Conservation (phyloP, 352 stramenopile species). For the Chrysophaeum taylorii region DNA sequence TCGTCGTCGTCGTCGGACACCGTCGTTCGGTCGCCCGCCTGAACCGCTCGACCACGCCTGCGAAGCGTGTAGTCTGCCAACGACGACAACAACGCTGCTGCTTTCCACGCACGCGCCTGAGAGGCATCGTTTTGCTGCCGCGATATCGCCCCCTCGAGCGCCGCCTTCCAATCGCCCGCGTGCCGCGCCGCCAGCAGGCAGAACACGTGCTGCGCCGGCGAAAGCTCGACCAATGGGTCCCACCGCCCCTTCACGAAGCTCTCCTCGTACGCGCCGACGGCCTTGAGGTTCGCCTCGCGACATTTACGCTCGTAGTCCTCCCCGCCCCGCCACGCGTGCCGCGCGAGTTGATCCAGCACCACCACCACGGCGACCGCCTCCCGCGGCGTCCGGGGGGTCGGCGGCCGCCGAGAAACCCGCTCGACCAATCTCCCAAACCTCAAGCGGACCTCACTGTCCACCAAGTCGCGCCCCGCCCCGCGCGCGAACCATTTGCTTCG, state of each 20-base stretch:
- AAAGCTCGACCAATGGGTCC: conserved; percentile 63
- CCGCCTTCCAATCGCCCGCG: too few species aligned
- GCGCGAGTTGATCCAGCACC: conserved; percentile 68
- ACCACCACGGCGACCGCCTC: conserved; percentile 55
- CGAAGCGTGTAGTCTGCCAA: conserved; percentile 36
- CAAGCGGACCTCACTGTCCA: neutral
- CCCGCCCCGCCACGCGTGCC: conserved; percentile 52
- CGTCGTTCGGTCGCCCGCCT: conserved; percentile 50
- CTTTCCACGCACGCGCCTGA: neutral
- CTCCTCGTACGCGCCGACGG: conserved; percentile 50
- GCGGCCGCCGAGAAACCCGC: neutral
- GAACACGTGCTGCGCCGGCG: conserved; percentile 63
- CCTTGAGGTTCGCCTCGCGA: conserved; percentile 12
- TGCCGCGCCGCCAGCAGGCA: conserved; percentile 38
- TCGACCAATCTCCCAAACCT: neutral
- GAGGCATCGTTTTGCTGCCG: too few species aligned
- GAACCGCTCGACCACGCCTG: conserved; percentile 50
- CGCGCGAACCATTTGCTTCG: neutral
- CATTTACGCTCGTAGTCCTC: conserved; percentile 9
- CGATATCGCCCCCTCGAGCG: too few species aligned
- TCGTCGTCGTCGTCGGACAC: conserved; percentile 13
- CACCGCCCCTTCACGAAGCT: too few species aligned
- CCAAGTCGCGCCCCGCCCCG: neutral
- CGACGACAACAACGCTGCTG: conserved; percentile 26
- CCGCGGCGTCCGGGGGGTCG: neutral